Evolutionary conservation across 2,329 filamentous ascomycete species (phyloP).

Genomic region (Sporothrix dimorphospora): DNA sequence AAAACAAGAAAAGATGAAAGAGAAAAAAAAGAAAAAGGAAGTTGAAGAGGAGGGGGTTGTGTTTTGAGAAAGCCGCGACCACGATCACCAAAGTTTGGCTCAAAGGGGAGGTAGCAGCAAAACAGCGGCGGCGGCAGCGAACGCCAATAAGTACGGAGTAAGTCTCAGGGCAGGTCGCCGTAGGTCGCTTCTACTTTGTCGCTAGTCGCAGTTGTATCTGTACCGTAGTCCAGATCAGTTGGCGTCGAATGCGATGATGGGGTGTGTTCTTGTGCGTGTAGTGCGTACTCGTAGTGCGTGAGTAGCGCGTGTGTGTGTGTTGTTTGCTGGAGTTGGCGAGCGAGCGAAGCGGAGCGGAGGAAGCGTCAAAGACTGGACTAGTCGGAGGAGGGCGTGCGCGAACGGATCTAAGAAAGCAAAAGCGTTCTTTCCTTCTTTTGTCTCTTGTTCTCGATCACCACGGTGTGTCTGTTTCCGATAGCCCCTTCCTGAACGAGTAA

Average conservation of each 20-base stretch:
- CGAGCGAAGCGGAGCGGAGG: constrained; percentile 20
- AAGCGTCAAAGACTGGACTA: constrained; percentile 16
- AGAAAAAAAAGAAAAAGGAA: constrained; percentile 10
- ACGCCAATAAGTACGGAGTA: neutral
- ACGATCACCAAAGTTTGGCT: constrained; percentile 26
- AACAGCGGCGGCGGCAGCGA: constrained; percentile 19
- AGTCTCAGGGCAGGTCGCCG: constrained; percentile 3
- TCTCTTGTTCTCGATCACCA: constrained; percentile 12
- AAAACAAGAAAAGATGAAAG: neutral
- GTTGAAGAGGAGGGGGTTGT: constrained; percentile 24
- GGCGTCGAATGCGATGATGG: constrained; percentile 20
- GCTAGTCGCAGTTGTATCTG: constrained; percentile 4
- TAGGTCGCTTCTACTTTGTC: constrained; percentile 16
- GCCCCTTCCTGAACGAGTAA: constrained; percentile 24
- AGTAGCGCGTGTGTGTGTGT: constrained; percentile 22
- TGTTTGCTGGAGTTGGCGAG: constrained; percentile 15
- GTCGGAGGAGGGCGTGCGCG: constrained; percentile 11
- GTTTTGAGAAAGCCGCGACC: constrained; percentile 28
- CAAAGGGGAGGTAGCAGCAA: constrained; percentile 8
- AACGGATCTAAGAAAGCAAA: constrained; percentile 8
- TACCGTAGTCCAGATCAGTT: constrained; percentile 17
- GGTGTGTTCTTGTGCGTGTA: constrained; percentile 8
- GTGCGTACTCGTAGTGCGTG: neutral
- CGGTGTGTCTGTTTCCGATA: constrained; percentile 21
- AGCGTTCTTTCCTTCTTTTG: constrained; percentile 19